phyloP scores from a whole-genome alignment of 2,329 filamentous ascomycete genomes.

The Hawksworthiomyces lignivorus region DNA sequence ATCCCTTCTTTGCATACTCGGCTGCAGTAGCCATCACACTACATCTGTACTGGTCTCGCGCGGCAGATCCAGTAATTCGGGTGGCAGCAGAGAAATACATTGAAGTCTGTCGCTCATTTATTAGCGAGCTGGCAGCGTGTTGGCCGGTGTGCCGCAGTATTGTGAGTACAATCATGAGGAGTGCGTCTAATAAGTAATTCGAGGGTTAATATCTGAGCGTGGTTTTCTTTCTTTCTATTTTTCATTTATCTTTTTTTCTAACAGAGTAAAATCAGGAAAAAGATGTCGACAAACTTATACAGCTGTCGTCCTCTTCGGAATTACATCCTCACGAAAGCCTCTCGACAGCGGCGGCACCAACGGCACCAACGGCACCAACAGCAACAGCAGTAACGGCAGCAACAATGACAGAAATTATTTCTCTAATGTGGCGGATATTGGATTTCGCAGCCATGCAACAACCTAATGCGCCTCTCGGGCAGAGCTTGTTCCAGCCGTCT shows the following conservation, averaged over 20 bases:
- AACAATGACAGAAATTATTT: neutral
- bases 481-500: neutral
- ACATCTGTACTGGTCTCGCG: slow-evolving; percentile 5
- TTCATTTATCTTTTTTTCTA: too few relatives aligned
- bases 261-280: too few relatives aligned
- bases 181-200: too few relatives aligned
- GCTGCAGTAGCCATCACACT: slow-evolving; percentile 1
- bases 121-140: neutral
- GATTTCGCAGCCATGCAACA: slow-evolving; percentile 1
- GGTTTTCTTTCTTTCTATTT: too few relatives aligned
- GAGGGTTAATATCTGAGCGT: too few relatives aligned
- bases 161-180: too few relatives aligned
- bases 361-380: neutral
- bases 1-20: slow-evolving; percentile 2
- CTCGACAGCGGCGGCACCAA: neutral
- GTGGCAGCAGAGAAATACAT: neutral
- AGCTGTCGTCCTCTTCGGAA: too few relatives aligned
- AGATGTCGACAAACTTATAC: neutral
- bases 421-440: neutral
- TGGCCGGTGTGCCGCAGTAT: neutral
- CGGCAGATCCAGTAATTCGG: neutral
- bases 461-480: neutral
- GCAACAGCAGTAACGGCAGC: too few relatives aligned
- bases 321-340: too few relatives aligned
- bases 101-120: neutral